Percentiles rank a stretch among this genome's conserved stretches.
Evolutionary conservation across 441 rosid genomes (phyloP).

Genomic region (Metrosideros polymorpha): DNA sequence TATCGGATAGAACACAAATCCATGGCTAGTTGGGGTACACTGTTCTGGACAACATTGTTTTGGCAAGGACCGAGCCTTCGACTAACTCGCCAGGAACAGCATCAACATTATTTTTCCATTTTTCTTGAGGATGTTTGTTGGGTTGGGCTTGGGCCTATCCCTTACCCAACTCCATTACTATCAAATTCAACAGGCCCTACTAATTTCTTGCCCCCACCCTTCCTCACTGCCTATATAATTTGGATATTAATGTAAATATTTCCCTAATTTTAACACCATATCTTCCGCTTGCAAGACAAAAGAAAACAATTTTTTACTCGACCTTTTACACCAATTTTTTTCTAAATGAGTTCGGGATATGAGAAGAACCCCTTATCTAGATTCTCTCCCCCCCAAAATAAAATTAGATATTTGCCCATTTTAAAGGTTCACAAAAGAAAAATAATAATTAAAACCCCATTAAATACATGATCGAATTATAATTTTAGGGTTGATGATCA

Average conservation of each 20-base stretch:
- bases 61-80: background rate
- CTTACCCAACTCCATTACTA: background rate
- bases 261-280: background rate
- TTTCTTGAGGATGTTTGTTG: background rate
- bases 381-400: background rate
- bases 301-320: background rate
- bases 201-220: background rate
- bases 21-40: no score
- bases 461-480: background rate
- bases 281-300: background rate
- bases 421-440: background rate
- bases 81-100: no score
- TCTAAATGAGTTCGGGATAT: background rate
- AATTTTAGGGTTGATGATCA: background rate
- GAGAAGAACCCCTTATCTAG: background rate
- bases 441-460: background rate
- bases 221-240: background rate
- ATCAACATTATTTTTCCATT: background rate
- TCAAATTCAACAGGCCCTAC: background rate
- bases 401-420: background rate
- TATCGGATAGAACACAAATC: no score
- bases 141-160: background rate
- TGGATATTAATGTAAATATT: background rate
- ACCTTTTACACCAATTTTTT: background rate
- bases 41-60: background rate